Base-by-base conservation (phyloP, 331 rosid species). In the Malus hybrid region DNA sequence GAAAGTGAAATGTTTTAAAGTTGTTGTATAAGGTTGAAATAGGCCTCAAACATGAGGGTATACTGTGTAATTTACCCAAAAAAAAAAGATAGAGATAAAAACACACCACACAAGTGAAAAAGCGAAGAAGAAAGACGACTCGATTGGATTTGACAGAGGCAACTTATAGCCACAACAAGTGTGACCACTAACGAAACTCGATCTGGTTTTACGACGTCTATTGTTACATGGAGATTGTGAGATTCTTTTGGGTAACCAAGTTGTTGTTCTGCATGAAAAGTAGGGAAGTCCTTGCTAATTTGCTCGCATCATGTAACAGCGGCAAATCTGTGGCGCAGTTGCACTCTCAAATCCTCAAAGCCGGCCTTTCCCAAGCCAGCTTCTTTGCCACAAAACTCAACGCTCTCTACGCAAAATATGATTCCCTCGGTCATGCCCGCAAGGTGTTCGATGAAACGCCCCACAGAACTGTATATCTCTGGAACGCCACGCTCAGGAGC, bases 361-460 rank as follows among this genome's bases (percentile, higher is more conserved):
- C 57, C 14, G 91, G 92, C 33, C 81, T 93, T 50, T 36, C 76
- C 48, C 76, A 86, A 14, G 93, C 89, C 67, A 83, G 89, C 64
- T 87, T 85, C 80, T 78, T 93, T 60, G 95, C 83, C 54, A 82
- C 96, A 65, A 93, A 89, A 74, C 90, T 93, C 78, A 82, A 22
- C 61, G 76, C 64, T 6, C 52, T 85, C 5, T 88, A 87, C 74
- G 73, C 81, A 3, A 89, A 73, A 66, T 67, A 86, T 71, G 79
- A 78, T 5, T 83, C 90, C 14, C 71, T 86, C 19, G 65, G 1
- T 28, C 67, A 75, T 34, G 98, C 91, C 91, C 88, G 86, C 29
- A 79, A 82, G 65, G 73, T 90, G 84, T 89, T 93, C 57, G 93
- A 87, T 15, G 98, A 90, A 87, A 82, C 87, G 60, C 90, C 90